Conservation (phyloP, 208 protist genomes). For the Herpetomonas tarakana region DNA sequence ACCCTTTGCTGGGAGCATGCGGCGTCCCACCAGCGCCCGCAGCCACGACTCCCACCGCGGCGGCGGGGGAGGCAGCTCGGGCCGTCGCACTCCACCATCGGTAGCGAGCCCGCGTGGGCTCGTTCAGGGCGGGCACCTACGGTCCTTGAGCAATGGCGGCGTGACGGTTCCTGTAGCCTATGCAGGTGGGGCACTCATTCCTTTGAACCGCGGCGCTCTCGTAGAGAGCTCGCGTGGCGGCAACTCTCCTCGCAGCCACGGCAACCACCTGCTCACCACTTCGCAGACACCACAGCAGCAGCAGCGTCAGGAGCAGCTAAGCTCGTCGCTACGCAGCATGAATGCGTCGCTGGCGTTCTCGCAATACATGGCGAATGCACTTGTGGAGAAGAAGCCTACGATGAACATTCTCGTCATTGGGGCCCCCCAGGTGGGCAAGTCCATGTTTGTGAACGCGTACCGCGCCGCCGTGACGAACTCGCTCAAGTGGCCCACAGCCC, state of each 20-base stretch:
- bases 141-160: neutral
- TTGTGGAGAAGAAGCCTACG: slow-evolving; percentile 12
- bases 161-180: neutral
- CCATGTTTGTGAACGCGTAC: slow-evolving; percentile 75
- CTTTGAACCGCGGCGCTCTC: neutral
- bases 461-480: slow-evolving; percentile 52
- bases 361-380: slow-evolving; percentile 1
- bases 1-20: neutral
- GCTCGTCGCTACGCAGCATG: slow-evolving; percentile 6
- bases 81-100: neutral
- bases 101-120: neutral
- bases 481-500: slow-evolving; percentile 67
- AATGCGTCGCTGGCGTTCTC: slow-evolving; percentile 24
- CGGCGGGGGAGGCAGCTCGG: neutral
- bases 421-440: slow-evolving; percentile 76
- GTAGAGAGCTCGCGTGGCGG: neutral
- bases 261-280: no score
- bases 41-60: neutral
- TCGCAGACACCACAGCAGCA: neutral
- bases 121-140: neutral
- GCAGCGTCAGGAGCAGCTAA: neutral
- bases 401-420: slow-evolving; percentile 82
- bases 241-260: no score
- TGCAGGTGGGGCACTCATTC: neutral
- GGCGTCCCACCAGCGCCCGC: neutral